Conservation (phyloP, 2,329 filamentous ascomycete species). For the Penicillium sp. region DNA sequence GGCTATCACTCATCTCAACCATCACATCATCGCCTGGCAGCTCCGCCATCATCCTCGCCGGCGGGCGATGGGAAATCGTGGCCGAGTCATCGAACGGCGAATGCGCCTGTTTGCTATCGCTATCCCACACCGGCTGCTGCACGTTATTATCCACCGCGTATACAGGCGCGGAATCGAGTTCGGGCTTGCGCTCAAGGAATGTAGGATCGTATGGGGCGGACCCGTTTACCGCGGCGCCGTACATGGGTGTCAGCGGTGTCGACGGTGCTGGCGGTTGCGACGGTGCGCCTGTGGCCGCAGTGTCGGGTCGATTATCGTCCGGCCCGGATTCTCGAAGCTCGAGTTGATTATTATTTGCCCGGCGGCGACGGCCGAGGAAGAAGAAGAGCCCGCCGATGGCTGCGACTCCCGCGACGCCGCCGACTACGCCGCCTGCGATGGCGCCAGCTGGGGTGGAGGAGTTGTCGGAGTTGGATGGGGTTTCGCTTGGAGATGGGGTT, state of each 20-base stretch:
- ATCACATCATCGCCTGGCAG: conserved; percentile 7
- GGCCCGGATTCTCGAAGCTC: conserved; percentile 1
- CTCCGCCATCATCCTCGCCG: conserved; percentile 9
- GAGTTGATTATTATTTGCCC: neutral
- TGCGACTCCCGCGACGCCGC: conserved; percentile 8
- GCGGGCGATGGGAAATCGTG: neutral
- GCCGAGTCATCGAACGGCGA: neutral
- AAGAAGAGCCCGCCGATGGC: conserved; percentile 17
- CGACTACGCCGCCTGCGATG: conserved; percentile 20
- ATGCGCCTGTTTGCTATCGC: neutral
- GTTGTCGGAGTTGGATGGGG: neutral
- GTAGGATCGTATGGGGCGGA: neutral
- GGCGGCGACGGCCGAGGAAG: conserved; percentile 17
- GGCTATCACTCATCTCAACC: conserved; percentile 21
- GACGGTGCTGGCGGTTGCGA: neutral
- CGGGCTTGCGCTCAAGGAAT: neutral
- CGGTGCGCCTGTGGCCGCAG: neutral
- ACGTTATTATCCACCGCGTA: neutral
- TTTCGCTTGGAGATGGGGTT: neutral
- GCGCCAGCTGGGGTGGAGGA: conserved; percentile 7
- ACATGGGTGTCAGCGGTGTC: neutral
- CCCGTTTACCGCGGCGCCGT: neutral
- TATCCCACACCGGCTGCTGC: neutral
- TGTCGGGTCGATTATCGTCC: neutral
- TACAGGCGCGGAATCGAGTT: conserved; percentile 8